Evolutionary conservation across 129 eudicot species (phyloP), one percentile per base, ranked within the genome.

Genomic region (Pulicaria dysenterica): DNA sequence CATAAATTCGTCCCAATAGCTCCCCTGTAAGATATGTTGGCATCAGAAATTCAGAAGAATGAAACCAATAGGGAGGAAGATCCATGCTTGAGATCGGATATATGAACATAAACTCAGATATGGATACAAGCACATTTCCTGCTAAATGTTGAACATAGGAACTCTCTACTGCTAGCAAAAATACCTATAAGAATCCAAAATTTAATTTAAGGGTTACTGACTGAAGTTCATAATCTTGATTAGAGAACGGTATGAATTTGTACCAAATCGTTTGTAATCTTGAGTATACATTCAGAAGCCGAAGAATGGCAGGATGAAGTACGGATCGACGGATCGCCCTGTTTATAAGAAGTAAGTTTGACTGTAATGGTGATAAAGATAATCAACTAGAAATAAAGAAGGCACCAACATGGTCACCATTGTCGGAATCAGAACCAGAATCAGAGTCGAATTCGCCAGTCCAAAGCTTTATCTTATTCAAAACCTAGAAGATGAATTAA

Each of bases 131-230:
- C 60, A 79, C 71, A 49, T 86, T 92, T 57, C 80, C 88, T 0
- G 73, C 85, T 24, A 89, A 24, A 78, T 89, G 98, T 72, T 76
- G 94, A 72, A 64, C 73, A 75, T 76, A 85, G 63, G 8, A 78
- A 75, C 75, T 81, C 34, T 87, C 63, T 8, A 77, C 50, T 38
- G 79, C 71, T 10, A 92, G 80, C 79, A 92, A 73, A 61, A 58
- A 50, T 47, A 83, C 75, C 98, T 92, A 76, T 12, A 72, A 55
- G 43, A 48, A 66, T 19, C 58, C 24, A 44, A 50, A 39, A 24
- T 24, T 24, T 24, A 43, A 48, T 46, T n/a, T 8, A 45, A 8
- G 17, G 37, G 46, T 11, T 15, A 54, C 16, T 1, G 15, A 48
- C 8, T 5, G 15, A 17, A 64, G 14, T 5, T n/a, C 47, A 19